Evolutionary conservation across 1,139 yeast species (phyloP).

Genomic region (Yamadazyma aaseri): DNA sequence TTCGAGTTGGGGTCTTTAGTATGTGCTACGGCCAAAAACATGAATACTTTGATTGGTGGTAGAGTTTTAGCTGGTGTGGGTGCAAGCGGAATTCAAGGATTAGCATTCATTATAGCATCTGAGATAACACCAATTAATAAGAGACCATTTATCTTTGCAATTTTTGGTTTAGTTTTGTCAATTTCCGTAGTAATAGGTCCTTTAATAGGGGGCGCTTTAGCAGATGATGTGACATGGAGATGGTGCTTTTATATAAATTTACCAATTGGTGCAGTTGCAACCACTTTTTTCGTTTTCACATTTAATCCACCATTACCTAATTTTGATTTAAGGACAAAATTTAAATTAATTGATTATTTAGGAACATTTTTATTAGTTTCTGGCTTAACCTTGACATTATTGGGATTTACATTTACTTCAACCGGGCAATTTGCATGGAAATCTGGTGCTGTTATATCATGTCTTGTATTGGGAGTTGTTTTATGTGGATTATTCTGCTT

Average conservation of each 20-base stretch:
- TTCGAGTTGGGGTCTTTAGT: constrained; percentile 40
- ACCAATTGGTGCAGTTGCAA: constrained; percentile 38
- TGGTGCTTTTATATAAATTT: constrained; percentile 70
- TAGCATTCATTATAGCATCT: constrained; percentile 26
- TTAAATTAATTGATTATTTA: constrained; percentile 45
- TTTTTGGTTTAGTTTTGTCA: constrained; percentile 37
- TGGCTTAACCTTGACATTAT: constrained; percentile 43
- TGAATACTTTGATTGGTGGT: constrained; percentile 40
- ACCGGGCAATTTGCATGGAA: constrained; percentile 52
- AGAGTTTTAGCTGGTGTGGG: constrained; percentile 37
- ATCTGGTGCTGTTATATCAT: constrained; percentile 45
- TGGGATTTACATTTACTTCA: constrained; percentile 36
- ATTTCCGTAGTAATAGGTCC: constrained; percentile 59
- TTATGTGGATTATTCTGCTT: constrained; percentile 18
- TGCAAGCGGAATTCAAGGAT: constrained; percentile 31
- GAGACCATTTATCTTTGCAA: constrained; percentile 34
- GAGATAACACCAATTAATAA: constrained; percentile 30
- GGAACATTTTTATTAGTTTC: constrained; percentile 49
- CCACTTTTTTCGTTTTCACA: constrained; percentile 22
- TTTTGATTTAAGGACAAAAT: constrained; percentile 24
- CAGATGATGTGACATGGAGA: constrained; percentile 55
- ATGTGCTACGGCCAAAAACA: constrained; percentile 35
- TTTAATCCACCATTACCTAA: constrained; percentile 36
- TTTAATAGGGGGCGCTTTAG: constrained; percentile 53
- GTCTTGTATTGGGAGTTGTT: constrained; percentile 46